These are phyloP conservation scores for Fusarium sacchari DNA, from an alignment of 2,329 filamentous ascomycete genomes.

Conservation along the genomic window DNA sequence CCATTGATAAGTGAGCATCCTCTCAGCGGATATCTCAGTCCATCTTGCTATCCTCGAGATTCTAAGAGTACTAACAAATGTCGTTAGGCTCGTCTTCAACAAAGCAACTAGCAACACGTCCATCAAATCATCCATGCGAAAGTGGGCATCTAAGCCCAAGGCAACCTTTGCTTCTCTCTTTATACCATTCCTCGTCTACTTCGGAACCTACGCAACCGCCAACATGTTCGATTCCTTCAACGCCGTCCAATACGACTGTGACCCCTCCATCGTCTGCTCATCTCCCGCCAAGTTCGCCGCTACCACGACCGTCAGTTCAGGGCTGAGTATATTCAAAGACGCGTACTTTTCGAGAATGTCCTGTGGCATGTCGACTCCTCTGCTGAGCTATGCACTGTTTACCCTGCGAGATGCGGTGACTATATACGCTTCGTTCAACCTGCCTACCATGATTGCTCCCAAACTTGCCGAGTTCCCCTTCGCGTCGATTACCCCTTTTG, in stretches of 20 bases:
- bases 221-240: constrained; percentile 42
- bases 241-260: constrained; percentile 25
- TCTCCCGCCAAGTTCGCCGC: constrained; percentile 39
- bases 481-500: constrained; percentile 25
- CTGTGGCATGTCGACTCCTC: constrained; percentile 28
- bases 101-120: constrained; percentile 37
- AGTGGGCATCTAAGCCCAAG: constrained; percentile 38
- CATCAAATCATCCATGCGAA: constrained; percentile 33
- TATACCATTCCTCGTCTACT: constrained; percentile 42
- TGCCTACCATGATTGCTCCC: constrained; percentile 38
- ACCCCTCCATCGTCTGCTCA: constrained; percentile 33
- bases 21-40: fast-evolving
- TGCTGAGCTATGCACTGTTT: constrained; percentile 38
- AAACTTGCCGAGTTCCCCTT: constrained; percentile 38
- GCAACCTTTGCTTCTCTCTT: constrained; percentile 35
- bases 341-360: constrained; percentile 36
- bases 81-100: constrained; percentile 35
- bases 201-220: constrained; percentile 42
- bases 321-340: constrained; percentile 39
- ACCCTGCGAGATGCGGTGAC: constrained; percentile 39
- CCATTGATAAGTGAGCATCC: constrained; percentile 38
- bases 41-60: fast-evolving
- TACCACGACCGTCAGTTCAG: constrained; percentile 37
- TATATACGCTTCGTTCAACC: constrained; percentile 41
- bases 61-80: background rate